These are phyloP conservation scores for Aspergillus quadrilineatus DNA, from an alignment of 2,329 filamentous ascomycete genomes.

Conservation along the genomic window DNA sequence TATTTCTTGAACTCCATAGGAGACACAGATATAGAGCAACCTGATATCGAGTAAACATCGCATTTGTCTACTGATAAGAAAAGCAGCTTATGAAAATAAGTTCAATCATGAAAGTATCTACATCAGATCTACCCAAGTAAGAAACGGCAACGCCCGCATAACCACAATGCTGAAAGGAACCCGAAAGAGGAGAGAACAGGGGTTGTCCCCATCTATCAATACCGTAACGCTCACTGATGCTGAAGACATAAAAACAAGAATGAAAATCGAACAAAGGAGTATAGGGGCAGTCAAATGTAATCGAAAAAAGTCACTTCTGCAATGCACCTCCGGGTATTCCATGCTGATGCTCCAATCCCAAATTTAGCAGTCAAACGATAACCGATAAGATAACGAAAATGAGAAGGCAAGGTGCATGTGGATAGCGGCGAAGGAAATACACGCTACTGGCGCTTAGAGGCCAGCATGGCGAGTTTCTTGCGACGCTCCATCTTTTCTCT, in stretches of 20 bases:
- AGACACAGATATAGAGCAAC: not conserved
- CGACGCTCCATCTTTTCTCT: constrained; percentile 48
- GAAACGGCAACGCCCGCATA: constrained; percentile 10
- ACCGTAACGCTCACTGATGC: constrained; percentile 37
- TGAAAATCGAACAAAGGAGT: constrained; percentile 6
- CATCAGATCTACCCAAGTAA: constrained; percentile 8
- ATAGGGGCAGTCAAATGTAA: constrained; percentile 11
- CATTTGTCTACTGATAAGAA: not conserved
- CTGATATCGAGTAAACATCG: not conserved
- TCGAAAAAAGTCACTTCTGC: constrained; percentile 15
- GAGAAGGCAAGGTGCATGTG: not conserved
- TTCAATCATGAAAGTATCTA: constrained; percentile 4
- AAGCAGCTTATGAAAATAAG: not conserved
- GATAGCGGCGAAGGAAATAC: not conserved
- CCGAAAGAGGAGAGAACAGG: constrained; percentile 13
- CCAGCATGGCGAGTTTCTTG: constrained; percentile 42
- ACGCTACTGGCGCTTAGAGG: constrained; percentile 33
- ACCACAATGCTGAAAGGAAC: constrained; percentile 4
- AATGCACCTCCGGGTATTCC: constrained; percentile 28
- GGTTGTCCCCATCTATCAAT: constrained; percentile 25
- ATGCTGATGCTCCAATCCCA: constrained; percentile 28
- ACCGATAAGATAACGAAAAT: constrained; percentile 2
- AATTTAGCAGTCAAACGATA: constrained; percentile 9
- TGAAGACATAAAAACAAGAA: constrained; percentile 19
- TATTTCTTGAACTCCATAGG: not conserved